Base-by-base conservation (phyloP, 2,329 filamentous ascomycete genomes). In the Sporothrix euskadiensis region DNA sequence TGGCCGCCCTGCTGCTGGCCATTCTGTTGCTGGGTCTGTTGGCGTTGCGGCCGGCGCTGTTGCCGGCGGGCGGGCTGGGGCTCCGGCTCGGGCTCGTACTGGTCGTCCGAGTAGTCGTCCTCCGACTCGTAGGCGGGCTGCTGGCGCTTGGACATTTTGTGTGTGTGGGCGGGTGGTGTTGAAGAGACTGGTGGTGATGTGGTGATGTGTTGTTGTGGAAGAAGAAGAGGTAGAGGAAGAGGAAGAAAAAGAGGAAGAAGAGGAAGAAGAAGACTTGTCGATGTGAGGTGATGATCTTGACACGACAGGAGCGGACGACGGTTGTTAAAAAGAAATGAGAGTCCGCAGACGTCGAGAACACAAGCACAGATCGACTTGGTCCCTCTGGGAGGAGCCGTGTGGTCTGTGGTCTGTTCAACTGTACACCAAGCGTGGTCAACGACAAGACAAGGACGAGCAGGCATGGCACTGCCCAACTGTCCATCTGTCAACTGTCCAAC, bases 101-200 rank as follows among this genome's bases (percentile, higher is more conserved):
- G 79, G 73, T 81, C 78, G 7, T 80, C 80, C 75, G 76, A 77
- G 9, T 74, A 76, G 56, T 80, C 80, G 68, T 81, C 81, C 32
- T 82, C 81, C 8, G 81, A 82, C 76, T 81, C 81, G 77, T 81
- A 81, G 19, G 56, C n/a, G 32, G 77, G 75, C 75, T 78, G 76
- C 74, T 77, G 77, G 59, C 77, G 77, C 73, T 77, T 76, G 47
- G 77, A 77, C 52, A 75, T 75, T 41, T 77, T 77, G 69, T 41
- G 6, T 12, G 41, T 26, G 22, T n/a, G 44, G 26, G 30, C 2
- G 56, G n/a, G 32, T 3, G 32, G 32, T 63, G 35, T 2, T 41
- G 59, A 16, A 41, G 19, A 16, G 26, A 26, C 26, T 26, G 26
- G 26, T 26, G 26, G 1, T 26, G 26, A 26, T 26, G 26, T 2